A percentile compares a stretch with the other conserved stretches of the same genome.
Evolutionary conservation across 441 rosid species (phyloP).

Genomic region (Flueggea neowawraea): DNA sequence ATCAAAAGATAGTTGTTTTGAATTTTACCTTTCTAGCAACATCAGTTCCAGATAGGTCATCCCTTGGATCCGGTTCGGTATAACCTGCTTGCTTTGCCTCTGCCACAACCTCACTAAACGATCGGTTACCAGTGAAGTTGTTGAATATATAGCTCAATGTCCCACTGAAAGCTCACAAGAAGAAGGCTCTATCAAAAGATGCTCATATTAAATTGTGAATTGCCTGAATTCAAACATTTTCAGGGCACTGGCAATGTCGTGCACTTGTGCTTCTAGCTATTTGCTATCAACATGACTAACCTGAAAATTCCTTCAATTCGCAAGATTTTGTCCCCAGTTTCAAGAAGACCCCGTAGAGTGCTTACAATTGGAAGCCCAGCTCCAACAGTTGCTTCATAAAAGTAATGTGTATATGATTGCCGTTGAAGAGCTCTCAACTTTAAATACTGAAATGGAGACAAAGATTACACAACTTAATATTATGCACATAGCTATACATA

Average conservation of each 20-base stretch:
- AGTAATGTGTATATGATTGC: conserved; percentile 92
- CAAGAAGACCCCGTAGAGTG: conserved; percentile 92
- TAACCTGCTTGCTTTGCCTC: conserved; percentile 92
- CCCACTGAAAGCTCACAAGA: conserved; percentile 50
- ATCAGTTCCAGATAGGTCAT: conserved; percentile 97
- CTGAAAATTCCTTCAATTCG: conserved; percentile 96
- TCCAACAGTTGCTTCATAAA: conserved; percentile 98
- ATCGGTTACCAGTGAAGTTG: conserved; percentile 57
- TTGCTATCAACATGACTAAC: conserved; percentile 18
- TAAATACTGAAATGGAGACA: conserved; percentile 53
- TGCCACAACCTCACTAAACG: conserved; percentile 84
- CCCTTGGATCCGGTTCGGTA: conserved; percentile 99
- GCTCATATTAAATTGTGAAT: neutral
- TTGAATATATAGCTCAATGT: conserved; percentile 96
- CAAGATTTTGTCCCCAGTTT: conserved; percentile 90
- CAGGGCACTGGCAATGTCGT: too few relatives aligned
- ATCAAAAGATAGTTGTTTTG: neutral
- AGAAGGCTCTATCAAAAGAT: neutral
- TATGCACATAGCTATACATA: neutral
- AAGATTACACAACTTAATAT: neutral
- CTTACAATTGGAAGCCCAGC: conserved; percentile 98
- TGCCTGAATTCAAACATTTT: too few relatives aligned
- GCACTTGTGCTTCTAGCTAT: too few relatives aligned
- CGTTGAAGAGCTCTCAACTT: conserved; percentile 91
- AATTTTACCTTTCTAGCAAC: conserved; percentile 88